These are phyloP conservation scores for Hansenula sp. DNA, from an alignment of 1,139 yeast genomes.

Conservation along the genomic window DNA sequence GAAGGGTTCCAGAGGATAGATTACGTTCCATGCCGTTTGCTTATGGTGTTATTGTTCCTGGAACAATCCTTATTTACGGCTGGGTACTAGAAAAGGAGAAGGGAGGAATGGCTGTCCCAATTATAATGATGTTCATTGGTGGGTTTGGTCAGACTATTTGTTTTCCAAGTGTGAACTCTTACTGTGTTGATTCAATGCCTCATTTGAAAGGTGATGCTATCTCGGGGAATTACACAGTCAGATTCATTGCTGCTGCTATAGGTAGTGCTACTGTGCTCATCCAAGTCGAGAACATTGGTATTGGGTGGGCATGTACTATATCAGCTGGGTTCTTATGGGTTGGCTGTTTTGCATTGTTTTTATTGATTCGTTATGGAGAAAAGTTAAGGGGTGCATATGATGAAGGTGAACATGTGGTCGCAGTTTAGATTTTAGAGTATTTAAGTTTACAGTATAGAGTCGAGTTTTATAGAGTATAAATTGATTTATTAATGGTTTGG, in stretches of 20 bases:
- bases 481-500: too few relatives aligned
- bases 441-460: too few relatives aligned
- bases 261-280: slow-evolving; percentile 45
- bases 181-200: slow-evolving; percentile 55
- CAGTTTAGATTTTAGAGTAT: neutral
- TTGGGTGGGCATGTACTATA: slow-evolving; percentile 50
- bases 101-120: slow-evolving; percentile 54
- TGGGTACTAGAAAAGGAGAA: slow-evolving; percentile 44
- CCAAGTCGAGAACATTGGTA: slow-evolving; percentile 42
- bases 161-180: slow-evolving; percentile 49
- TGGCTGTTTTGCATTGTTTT: slow-evolving; percentile 9
- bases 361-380: slow-evolving; percentile 16
- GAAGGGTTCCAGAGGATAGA: slow-evolving; percentile 49
- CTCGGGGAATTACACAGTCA: slow-evolving; percentile 45
- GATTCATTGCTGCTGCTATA: slow-evolving; percentile 47
- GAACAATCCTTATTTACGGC: slow-evolving; percentile 43
- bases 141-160: slow-evolving; percentile 47
- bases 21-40: slow-evolving; percentile 36
- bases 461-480: too few relatives aligned
- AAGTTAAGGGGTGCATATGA: slow-evolving; percentile 4
- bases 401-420: neutral
- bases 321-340: slow-evolving; percentile 18
- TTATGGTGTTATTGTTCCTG: slow-evolving; percentile 38
- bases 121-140: slow-evolving; percentile 41
- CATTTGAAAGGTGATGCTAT: slow-evolving; percentile 49